Base-by-base conservation (phyloP, 768 basidiomycete genomes). In the Suillus ampliporus region DNA sequence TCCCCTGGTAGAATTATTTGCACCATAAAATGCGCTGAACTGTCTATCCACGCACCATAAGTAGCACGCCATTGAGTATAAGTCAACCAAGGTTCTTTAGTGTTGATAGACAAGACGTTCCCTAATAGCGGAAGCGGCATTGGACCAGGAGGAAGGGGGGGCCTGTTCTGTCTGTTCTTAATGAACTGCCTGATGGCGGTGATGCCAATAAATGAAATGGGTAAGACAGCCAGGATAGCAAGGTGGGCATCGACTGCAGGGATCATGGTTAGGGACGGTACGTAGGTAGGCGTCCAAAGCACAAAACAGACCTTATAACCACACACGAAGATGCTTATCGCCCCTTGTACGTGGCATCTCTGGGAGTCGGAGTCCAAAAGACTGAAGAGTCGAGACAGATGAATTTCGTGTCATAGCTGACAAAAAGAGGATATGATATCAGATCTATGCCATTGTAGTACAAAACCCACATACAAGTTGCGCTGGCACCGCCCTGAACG, bases 71-170 rank as follows among this genome's bases (percentile, higher is more conserved):
- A 60, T 34, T 47, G 15, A 15, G n/a, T 31, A 17, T 58, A 61
- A 8, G 61, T 61, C n/a, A 47, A 19, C 35, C 43, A 63, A 5
- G 61, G 43, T 40, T 59, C 38, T 26, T 59, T 50, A 15, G 23
- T n/a, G 26, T 60, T 8, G 5, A 60, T 46, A 17, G 61, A 59
- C 26, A 63, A n/a, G 9, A 51, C 2, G 8, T 38, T 63, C 5
- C 62, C 61, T 10, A 63, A 9, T 9, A 61, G 38, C 13, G 60
- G 60, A 21, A 61, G 47, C 17, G 21, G 19, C 28, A 41, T 11
- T n/a, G 60, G 60, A 3, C 60, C 60, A 13, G 60, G 60, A 53
- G 60, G 50, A 26, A 61, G 38, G 7, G n/a, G n/a, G n/a, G n/a
- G n/a, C n/a, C n/a, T n/a, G n/a, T n/a, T 6, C 41, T 19, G 5